Conservation (phyloP, 2,329 filamentous ascomycete species). For the Didymella segeticola region DNA sequence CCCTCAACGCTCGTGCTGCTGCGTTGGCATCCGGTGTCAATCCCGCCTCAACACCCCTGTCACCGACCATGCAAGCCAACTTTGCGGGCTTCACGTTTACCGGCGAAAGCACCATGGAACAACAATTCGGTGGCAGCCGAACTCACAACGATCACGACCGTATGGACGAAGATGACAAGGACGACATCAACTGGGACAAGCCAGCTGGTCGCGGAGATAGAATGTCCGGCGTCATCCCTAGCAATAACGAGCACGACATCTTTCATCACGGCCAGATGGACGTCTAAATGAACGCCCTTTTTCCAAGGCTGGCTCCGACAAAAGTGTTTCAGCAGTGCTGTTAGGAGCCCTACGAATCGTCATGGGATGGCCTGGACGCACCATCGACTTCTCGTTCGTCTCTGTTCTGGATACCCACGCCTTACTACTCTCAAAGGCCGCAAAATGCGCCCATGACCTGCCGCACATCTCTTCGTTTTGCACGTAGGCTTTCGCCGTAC, state of each 20-base stretch:
- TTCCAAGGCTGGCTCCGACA: conserved; percentile 24
- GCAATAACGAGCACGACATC: conserved; percentile 54
- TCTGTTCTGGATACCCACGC: conserved; percentile 40
- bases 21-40: conserved; percentile 81
- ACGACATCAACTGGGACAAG: conserved; percentile 52
- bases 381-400: conserved; percentile 4
- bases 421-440: conserved; percentile 25
- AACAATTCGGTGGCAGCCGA: conserved; percentile 65
- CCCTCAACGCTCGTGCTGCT: conserved; percentile 88
- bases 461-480: conserved; percentile 23
- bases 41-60: conserved; percentile 88
- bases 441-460: conserved; percentile 31
- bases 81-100: conserved; percentile 99
- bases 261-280: conserved; percentile 55
- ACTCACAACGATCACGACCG: conserved; percentile 53
- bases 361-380: conserved; percentile 4
- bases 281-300: conserved; percentile 31
- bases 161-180: conserved; percentile 52
- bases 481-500: conserved; percentile 16
- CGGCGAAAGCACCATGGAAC: conserved; percentile 94
- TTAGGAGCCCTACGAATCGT: conserved; percentile 17
- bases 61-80: conserved; percentile 94
- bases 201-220: conserved; percentile 54
- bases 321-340: conserved; percentile 43
- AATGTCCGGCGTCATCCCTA: conserved; percentile 60